Percentiles rank a stretch among this genome's conserved stretches.
These are phyloP conservation scores for Candida pseudoviswanathii DNA, from an alignment of 1,139 yeast genomes.

Conservation along the genomic window DNA sequence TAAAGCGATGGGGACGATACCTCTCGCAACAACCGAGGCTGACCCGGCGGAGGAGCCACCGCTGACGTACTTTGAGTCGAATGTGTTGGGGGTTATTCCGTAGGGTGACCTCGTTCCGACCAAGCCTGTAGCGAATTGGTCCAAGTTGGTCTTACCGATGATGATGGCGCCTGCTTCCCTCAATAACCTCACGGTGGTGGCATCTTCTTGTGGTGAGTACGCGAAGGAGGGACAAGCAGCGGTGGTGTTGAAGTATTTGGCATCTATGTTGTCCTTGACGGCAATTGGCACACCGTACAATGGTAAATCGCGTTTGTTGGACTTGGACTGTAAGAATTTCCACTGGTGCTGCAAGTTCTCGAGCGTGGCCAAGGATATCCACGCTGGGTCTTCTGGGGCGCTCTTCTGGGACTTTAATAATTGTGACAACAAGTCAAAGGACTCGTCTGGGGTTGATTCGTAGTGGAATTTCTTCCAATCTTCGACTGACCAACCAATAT, in stretches of 20 bases:
- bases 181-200: conserved; percentile 69
- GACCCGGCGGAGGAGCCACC: conserved; percentile 99
- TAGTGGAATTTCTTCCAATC: conserved; percentile 75
- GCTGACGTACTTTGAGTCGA: conserved; percentile 72
- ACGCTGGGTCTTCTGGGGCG: conserved; percentile 72
- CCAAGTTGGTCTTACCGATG: conserved; percentile 90
- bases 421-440: conserved; percentile 50
- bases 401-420: conserved; percentile 51
- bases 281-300: conserved; percentile 94
- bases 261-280: conserved; percentile 93
- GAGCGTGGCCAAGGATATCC: conserved; percentile 76
- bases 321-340: conserved; percentile 67
- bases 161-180: conserved; percentile 87
- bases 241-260: conserved; percentile 76
- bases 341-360: conserved; percentile 75
- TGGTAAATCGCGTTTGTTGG: conserved; percentile 54
- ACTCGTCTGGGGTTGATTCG: conserved; percentile 61
- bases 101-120: conserved; percentile 96
- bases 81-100: conserved; percentile 82
- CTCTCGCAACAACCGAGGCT: conserved; percentile 85
- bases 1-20: conserved; percentile 81
- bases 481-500: conserved; percentile 42
- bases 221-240: conserved; percentile 92
- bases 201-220: conserved; percentile 67
- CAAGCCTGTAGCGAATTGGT: conserved; percentile 95